Conservation (phyloP, 75 land plant genomes). For the Cunninghamia lanceolata region DNA sequence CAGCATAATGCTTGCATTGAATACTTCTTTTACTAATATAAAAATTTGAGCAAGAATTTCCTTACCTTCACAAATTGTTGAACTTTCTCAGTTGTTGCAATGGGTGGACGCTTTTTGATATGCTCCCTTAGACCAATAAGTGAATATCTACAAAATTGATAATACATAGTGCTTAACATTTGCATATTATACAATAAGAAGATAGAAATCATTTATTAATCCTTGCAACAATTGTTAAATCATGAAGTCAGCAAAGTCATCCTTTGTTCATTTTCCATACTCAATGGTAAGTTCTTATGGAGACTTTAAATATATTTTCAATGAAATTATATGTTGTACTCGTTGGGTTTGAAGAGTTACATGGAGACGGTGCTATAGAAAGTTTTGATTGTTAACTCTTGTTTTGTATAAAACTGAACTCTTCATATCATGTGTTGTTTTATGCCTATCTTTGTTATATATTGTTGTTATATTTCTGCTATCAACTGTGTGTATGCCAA, state of each 20-base stretch:
- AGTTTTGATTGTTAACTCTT: neutral
- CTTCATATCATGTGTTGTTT: neutral
- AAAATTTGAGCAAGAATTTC: neutral
- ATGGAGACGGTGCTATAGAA: neutral
- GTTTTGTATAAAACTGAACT: neutral
- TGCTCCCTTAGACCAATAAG: slow-evolving; percentile 78
- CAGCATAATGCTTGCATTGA: neutral
- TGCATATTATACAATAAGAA: neutral
- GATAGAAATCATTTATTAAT: neutral
- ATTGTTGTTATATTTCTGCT: neutral
- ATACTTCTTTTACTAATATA: neutral
- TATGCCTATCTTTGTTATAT: neutral
- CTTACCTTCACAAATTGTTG: slow-evolving; percentile 89
- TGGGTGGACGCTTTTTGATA: slow-evolving; percentile 94
- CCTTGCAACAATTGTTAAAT: neutral
- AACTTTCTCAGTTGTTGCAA: slow-evolving; percentile 99
- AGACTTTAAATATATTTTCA: neutral
- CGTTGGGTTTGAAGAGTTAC: neutral
- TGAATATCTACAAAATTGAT: slow-evolving; percentile 44
- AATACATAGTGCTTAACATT: neutral
- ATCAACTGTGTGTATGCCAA: neutral
- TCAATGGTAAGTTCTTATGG: neutral
- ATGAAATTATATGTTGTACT: neutral
- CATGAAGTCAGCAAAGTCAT: neutral
- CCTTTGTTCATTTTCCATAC: neutral